Percentiles rank a stretch among this genome's conserved stretches.
Conservation (phyloP, 1,284 basidiomycete species). For the Athelia psychrophila region DNA sequence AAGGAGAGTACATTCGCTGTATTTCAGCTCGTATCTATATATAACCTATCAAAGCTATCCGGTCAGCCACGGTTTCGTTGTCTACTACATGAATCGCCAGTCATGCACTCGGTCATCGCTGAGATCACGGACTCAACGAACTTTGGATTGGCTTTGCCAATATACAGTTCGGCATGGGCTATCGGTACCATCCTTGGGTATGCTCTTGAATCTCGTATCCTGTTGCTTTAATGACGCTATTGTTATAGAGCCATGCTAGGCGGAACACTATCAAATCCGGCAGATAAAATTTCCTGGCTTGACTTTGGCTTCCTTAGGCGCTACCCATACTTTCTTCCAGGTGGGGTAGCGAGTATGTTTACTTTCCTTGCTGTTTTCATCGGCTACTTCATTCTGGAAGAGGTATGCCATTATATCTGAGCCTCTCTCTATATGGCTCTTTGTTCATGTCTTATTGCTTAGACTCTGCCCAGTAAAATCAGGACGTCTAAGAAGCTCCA, state of each 20-base stretch:
- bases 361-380: slow-evolving; percentile 38
- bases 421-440: background rate
- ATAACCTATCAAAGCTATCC: slow-evolving; percentile 60
- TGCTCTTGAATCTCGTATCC: background rate
- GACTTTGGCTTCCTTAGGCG: slow-evolving; percentile 39
- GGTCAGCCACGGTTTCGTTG: slow-evolving; percentile 30
- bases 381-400: slow-evolving; percentile 49
- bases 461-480: slow-evolving; percentile 44
- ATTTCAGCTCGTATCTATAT: slow-evolving; percentile 60
- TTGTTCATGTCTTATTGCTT: slow-evolving; percentile 7
- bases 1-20: slow-evolving; percentile 65
- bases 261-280: slow-evolving; percentile 57
- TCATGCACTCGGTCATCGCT: slow-evolving; percentile 57
- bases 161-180: slow-evolving; percentile 63
- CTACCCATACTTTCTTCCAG: slow-evolving; percentile 63
- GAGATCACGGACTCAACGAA: slow-evolving; percentile 69
- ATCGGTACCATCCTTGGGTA: slow-evolving; percentile 61
- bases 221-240: background rate
- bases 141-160: slow-evolving; percentile 56
- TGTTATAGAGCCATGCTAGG: slow-evolving; percentile 60
- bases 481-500: background rate
- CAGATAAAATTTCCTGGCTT: slow-evolving; percentile 50
- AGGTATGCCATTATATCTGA: slow-evolving; percentile 36
- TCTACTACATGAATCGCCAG: slow-evolving; percentile 58
- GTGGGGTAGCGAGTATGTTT: slow-evolving; percentile 41